Conservation (phyloP, 495 filamentous ascomycete genomes). For the Neurospora tetraspora region DNA sequence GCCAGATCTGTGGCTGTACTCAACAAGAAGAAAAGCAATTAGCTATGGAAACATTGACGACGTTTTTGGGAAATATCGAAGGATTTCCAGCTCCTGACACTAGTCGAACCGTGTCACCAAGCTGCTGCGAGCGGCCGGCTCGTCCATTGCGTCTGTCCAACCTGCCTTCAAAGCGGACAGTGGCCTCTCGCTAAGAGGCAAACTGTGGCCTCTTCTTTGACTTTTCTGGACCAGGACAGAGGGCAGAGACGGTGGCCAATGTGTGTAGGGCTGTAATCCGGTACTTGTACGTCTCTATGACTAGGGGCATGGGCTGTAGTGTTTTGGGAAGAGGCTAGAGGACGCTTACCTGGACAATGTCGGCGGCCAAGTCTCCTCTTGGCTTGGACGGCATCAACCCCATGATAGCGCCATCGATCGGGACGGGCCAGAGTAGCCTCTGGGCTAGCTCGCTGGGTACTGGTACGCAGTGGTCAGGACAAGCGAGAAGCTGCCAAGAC, state of each 20-base stretch:
- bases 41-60: background rate
- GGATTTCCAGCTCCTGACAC: background rate
- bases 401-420: background rate
- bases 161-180: background rate
- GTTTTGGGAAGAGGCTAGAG: background rate
- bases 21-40: background rate
- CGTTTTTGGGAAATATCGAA: background rate
- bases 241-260: background rate
- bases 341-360: background rate
- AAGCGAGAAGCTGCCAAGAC: constrained; percentile 21
- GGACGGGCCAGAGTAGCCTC: background rate
- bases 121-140: background rate
- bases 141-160: background rate
- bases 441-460: background rate
- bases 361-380: background rate
- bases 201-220: background rate
- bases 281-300: background rate
- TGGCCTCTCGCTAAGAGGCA: background rate
- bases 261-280: background rate
- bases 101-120: background rate
- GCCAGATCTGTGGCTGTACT: constrained; percentile 10
- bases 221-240: background rate
- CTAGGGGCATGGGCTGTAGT: background rate
- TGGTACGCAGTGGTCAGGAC: background rate
- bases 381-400: background rate